Percentiles rank a stretch among this genome's conserved stretches.
Conservation (phyloP, 306 rosid species). For the Glycine tomentella region DNA sequence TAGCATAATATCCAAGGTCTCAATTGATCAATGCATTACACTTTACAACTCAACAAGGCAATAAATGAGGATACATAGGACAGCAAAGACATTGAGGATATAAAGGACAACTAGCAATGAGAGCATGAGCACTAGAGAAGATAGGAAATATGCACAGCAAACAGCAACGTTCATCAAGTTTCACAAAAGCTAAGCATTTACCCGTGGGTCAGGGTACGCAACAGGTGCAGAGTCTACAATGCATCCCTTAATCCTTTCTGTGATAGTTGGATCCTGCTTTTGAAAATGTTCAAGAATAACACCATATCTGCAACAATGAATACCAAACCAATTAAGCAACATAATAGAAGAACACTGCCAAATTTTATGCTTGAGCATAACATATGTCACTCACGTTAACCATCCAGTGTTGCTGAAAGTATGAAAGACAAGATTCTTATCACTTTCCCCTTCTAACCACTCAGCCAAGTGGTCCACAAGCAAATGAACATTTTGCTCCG, state of each 20-base stretch:
- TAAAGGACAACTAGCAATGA: conserved; percentile 2
- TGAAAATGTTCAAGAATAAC: conserved; percentile 81
- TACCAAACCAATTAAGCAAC: conserved; percentile 34
- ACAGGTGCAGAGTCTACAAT: conserved; percentile 99
- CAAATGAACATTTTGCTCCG: conserved; percentile 75
- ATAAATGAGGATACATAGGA: neutral
- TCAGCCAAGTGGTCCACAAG: conserved; percentile 87
- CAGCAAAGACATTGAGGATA: neutral
- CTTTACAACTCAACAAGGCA: conserved; percentile 10
- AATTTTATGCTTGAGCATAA: neutral
- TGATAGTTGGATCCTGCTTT: conserved; percentile 64
- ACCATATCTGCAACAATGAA: conserved; percentile 72
- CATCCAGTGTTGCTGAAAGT: conserved; percentile 99
- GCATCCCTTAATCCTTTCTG: conserved; percentile 84
- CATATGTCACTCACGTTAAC: conserved; percentile 74
- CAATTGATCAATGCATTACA: conserved; percentile 4
- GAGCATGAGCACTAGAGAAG: conserved; percentile 1
- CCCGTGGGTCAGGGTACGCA: conserved; percentile 90
- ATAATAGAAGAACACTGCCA: conserved; percentile 25
- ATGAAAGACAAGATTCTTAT: conserved; percentile 88
- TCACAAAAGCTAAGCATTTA: conserved; percentile 45
- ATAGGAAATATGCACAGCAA: conserved; percentile 8
- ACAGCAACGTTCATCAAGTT: neutral
- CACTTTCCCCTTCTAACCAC: conserved; percentile 91
- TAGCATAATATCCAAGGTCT: conserved; percentile 16